Evolutionary conservation across 129 eudicot species (phyloP).

Genomic region (Centaurea solstitialis): DNA sequence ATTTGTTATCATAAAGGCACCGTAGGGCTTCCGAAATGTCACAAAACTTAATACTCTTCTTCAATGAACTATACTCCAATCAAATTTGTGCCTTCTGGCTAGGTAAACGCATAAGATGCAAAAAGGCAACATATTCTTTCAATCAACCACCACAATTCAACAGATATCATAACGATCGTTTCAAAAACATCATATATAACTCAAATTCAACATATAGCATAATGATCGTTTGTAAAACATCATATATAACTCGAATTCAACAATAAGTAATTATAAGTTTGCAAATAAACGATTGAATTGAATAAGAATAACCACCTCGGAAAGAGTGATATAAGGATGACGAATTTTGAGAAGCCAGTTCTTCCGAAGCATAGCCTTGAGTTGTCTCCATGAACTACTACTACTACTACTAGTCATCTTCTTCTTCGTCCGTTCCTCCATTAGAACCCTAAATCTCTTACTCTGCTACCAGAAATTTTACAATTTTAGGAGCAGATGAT

Average conservation of each 20-base stretch:
- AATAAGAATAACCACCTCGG: conserved; percentile 58
- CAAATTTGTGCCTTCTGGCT: background rate
- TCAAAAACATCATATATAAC: background rate
- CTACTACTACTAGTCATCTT: conserved; percentile 33
- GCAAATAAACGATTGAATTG: background rate
- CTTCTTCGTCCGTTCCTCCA: conserved; percentile 35
- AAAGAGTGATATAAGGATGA: conserved; percentile 80
- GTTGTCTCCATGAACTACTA: conserved; percentile 62
- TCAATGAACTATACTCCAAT: background rate
- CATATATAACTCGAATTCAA: background rate
- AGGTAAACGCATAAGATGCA: background rate
- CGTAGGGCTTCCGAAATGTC: conserved; percentile 2
- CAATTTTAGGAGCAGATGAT: conserved; percentile 12
- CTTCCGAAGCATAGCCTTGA: conserved; percentile 94
- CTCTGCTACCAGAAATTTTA: background rate
- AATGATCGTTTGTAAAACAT: background rate
- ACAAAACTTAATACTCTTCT: conserved; percentile 5
- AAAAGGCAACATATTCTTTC: background rate
- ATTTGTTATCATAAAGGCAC: background rate
- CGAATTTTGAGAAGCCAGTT: conserved; percentile 95
- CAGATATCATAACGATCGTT: too few relatives aligned
- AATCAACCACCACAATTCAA: conserved; percentile 5
- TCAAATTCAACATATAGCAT: background rate
- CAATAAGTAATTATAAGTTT: background rate
- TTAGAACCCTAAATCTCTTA: conserved; percentile 20